Evolutionary conservation across 805 yeast species (phyloP), one percentile per base, ranked within the genome.

Genomic region (Yamadazyma scolyti): DNA sequence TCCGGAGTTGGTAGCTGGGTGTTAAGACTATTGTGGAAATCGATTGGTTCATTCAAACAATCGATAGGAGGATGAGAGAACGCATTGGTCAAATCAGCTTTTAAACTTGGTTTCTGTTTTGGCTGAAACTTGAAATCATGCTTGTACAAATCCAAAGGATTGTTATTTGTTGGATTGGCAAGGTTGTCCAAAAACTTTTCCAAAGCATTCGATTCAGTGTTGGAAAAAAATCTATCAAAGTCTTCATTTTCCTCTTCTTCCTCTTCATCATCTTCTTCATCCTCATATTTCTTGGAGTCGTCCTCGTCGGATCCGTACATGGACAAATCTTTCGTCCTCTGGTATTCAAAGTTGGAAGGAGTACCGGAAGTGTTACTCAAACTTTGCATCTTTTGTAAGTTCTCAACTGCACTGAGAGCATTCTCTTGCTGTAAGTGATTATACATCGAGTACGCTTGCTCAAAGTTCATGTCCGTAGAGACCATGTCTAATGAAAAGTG

Each of bases 381-480:
- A 42, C n/a, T 10, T 46, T 64, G 70, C 1, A 56, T 65, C 40
- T 52, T 53, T 34, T 62, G 61, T 36, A 66, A 57, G 33, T 56
- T 56, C 34, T 62, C 69, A 12, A 65, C 49, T 13, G 57, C 59
- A 20, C 40, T 41, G 14, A 51, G 14, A 14, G 68, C 68, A 24
- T 52, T 46, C 29, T 61, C 61, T 28, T 61, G 65, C 42, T 65
- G 70, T 28, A 64, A 43, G 24, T 50, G 52, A 23, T 54, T 46
- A 47, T 64, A 66, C 61, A 62, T 56, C 20, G 51, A 40, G 39
- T 63, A 66, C 9, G 70, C 70, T 48, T 65, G 68, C 50, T 66
- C 71, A 31, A 66, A 65, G 33, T 65, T 64, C 70, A 65, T 65
- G 48, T 64, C 69, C 31, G 46, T 41, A 16, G 46, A 41, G 5